These are phyloP conservation scores for Cutaneotrichosporon arboriforme DNA, from an alignment of 1,284 basidiomycete genomes.

Conservation along the genomic window DNA sequence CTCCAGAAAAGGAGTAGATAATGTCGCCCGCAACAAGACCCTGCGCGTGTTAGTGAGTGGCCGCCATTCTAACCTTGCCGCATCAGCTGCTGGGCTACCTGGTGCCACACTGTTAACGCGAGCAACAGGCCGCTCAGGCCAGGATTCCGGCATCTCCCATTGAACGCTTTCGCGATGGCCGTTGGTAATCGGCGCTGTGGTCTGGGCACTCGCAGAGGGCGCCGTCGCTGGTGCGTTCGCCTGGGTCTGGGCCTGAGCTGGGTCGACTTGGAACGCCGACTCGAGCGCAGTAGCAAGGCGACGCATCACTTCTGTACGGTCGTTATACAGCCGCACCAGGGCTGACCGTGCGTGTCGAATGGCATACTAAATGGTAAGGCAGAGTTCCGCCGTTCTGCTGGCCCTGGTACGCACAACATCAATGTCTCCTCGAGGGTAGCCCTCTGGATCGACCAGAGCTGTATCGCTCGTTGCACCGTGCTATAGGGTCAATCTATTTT, in stretches of 20 bases:
- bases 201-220: too few species aligned
- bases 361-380: conserved; percentile 52
- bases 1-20: conserved; percentile 64
- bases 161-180: conserved; percentile 2
- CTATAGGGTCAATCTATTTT: conserved; percentile 16
- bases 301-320: conserved; percentile 61
- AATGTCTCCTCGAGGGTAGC: conserved; percentile 68
- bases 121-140: conserved; percentile 55
- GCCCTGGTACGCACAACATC: conserved; percentile 56
- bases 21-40: conserved; percentile 66
- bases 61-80: too few species aligned
- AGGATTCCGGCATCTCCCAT: conserved; percentile 13
- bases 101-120: conserved; percentile 71
- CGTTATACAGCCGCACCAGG: conserved; percentile 59
- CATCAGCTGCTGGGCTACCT: conserved; percentile 67
- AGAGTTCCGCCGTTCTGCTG: background rate
- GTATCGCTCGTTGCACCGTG: conserved; percentile 47
- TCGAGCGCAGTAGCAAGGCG: conserved; percentile 64
- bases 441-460: conserved; percentile 72
- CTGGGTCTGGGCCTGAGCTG: background rate
- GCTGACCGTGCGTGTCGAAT: conserved; percentile 60
- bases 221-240: conserved; percentile 3
- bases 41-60: too few species aligned
- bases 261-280: conserved; percentile 48
- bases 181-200: background rate